Evolutionary conservation across 108 stramenopile genomes (phyloP), one percentile per base, ranked within the genome.

Genomic region (Skeletonema costatum): DNA sequence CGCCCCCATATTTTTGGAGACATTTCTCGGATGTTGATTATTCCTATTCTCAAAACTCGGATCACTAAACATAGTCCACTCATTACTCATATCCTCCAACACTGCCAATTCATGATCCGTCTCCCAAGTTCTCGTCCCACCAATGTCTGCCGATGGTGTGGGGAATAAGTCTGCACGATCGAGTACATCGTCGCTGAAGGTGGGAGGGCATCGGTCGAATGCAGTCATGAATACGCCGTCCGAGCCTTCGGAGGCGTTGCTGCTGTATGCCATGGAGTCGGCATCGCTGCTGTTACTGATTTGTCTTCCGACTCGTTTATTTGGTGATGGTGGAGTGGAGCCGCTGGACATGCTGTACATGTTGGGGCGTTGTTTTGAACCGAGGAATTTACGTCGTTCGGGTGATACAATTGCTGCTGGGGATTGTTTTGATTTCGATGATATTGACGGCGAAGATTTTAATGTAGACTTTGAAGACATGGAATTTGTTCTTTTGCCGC

Each of bases 41-140:
- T 56, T 56, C 19, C 25, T 21, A 56, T 56, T 56, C 53, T 56
- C 53, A 29, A 56, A 56, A 25, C 21, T 56, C 25, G 53, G 53
- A 56, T 56, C 53, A 29, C 53, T 56, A 56, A 56, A 56, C 53
- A 29, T 56, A 25, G 53, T 56, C 53, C 53, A 56, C 25, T 56
- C 53, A 56, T 56, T 56, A 56, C 53, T 56, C 53, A 56, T 29
- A 21, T 56, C 53, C 25, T 56, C 53, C 53, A 56, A 56, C 25
- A 56, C 53, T 21, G 53, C 19, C 25, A 56, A 56, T 25, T 56
- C 53, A 25, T 56, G 53, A 56, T 56, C 25, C 21, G 53, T 25
- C 53, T 56, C 53, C 53, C 53, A 56, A n/a, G 53, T 56, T 25
- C 17, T 21, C 19, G 21, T 10, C 7, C 53, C 21, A 56, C 5